Evolutionary conservation across 331 rosid genomes (phyloP), one percentile per base, ranked within the genome.

Genomic region (Acacia concinna): DNA sequence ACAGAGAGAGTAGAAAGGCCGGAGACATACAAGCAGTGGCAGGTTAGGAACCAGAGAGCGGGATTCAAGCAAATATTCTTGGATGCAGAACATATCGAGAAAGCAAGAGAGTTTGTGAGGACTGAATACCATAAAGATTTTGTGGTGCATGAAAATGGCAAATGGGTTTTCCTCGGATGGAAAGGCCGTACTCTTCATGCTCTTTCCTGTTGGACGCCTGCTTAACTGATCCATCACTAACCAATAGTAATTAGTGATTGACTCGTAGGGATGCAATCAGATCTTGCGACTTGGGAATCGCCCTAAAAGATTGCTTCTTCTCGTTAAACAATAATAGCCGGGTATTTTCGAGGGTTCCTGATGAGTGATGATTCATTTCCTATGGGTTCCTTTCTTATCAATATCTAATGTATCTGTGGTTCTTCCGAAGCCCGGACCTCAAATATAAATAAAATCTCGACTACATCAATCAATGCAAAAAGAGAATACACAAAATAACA

Each of bases 21-120:
- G 0, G 99, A 93, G 83, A 87, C 92, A 1, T 95, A 93, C 83
- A 91, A 87, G 87, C 94, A 88, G 65, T 95, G 99, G 98, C 97
- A 91, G 81, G 79, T 79, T 37, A 83, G 99, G 78, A 93, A 91
- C 76, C 68, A 25, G 8, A 86, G 98, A 81, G 98, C 96, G 1
- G 94, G 97, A 68, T 90, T 95, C 82, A 84, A 75, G 81, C 96
- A 90, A 82, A 35, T 93, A 15, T 73, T 80, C 2, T 74, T 87
- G 21, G 86, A 87, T 80, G 81, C 79, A 35, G 88, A 86, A 20
- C 52, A 85, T 5, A 73, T 91, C 83, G 87, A 56, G 35, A 25
- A 2, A 30, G 86, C 84, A 21, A 82, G 81, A 89, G 75, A 54
- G 40, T 73, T 82, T 83, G 91, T 93, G 40, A 88, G 68, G 82